Base-by-base conservation (phyloP, 148 eudicot species). In the Cornus kousa region DNA sequence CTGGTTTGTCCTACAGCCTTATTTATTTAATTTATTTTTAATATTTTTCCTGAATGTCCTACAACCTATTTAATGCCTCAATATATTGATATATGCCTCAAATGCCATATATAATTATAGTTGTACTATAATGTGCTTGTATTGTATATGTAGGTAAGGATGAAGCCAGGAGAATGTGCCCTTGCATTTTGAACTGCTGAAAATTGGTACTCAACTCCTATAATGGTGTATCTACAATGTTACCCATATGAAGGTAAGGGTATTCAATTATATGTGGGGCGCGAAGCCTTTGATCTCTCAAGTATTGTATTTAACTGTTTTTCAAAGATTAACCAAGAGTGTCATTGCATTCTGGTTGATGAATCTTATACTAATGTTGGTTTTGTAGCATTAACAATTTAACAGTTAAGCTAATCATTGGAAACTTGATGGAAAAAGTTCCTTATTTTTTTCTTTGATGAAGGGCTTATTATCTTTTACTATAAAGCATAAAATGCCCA, bases 101-200 rank as follows among this genome's bases (percentile, higher is more conserved):
- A 50, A 31, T 73, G 68, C 24, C 50, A 33, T 3, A 19, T 37
- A 20, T 53, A 69, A 66, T 68, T 74, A 32, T 39, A 12, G 23
- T 72, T 67, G 39, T 9, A 50, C 14, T 46, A 13, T 72, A n/a
- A 59, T 77, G 39, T 39, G 67, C 31, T 80, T 70, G 67, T 12
- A 66, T 71, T 84, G 55, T 74, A 62, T 55, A 39, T 83, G 74
- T 79, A 95, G 99, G 99, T 96, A 67, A 86, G 95, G 85, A 98
- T 93, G 57, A 96, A 88, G 78, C 98, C 98, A 35, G 97, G 99
- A 79, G 97, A 96, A 87, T 93, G 99, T 82, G 97, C 98, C 31
- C 93, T 96, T 81, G 99, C 99, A 35, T 96, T 95, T 87, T 96
- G 92, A 85, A 93, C 98, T 68, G 99, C 99, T 68, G 99, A 96